Percentiles rank a stretch among this genome's conserved stretches.
These are phyloP conservation scores for apple (Malus domestica) DNA, from an alignment of 306 rosid genomes.

Conservation along the genomic window ASM211411v1 NC_041804.1:9074501-9075000, in stretches of 20 bases:
- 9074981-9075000: too few relatives aligned
- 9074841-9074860: neutral
- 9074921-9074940: neutral
- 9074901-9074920: neutral
- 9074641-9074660: slow-evolving; percentile 3
- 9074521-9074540: neutral
- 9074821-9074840: neutral
- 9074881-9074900: neutral
- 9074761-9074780: neutral
- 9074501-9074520: neutral
- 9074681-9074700: neutral
- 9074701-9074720: neutral
- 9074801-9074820: neutral
- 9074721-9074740: neutral
- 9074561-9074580: slow-evolving; percentile 10
- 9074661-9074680: neutral
- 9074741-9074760: neutral
- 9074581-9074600: neutral
- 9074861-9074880: neutral
- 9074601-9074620: neutral
- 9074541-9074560: neutral
- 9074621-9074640: neutral
- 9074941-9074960: neutral
- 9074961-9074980: neutral
- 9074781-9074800: neutral